Evolutionary conservation across 1,284 basidiomycete species (phyloP).

Genomic region (Xerocomus alliaceus): DNA sequence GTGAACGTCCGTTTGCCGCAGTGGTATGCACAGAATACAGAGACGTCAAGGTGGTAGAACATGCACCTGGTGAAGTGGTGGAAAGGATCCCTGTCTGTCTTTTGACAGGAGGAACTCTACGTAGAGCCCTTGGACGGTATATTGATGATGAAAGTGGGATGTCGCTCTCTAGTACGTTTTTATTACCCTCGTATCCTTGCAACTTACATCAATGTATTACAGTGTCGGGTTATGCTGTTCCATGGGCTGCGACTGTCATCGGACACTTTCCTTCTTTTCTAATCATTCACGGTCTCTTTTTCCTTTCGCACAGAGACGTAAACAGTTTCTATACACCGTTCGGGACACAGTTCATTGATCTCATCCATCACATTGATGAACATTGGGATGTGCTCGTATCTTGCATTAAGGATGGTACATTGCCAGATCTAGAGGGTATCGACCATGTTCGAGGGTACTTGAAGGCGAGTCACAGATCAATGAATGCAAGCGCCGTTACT

Average conservation of each 20-base stretch:
- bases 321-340: slow-evolving; percentile 5
- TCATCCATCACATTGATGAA: slow-evolving; percentile 25
- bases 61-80: slow-evolving; percentile 15
- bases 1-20: background rate
- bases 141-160: slow-evolving; percentile 19
- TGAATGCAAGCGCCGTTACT: background rate
- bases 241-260: slow-evolving; percentile 25
- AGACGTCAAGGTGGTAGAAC: slow-evolving; percentile 17
- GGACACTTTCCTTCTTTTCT: slow-evolving; percentile 24
- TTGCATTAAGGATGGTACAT: slow-evolving; percentile 21
- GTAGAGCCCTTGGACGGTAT: slow-evolving; percentile 11
- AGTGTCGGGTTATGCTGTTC: slow-evolving; percentile 25
- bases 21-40: slow-evolving; percentile 7
- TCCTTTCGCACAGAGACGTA: slow-evolving; percentile 15
- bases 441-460: slow-evolving; percentile 21
- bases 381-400: slow-evolving; percentile 29
- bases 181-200: background rate
- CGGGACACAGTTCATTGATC: slow-evolving; percentile 15
- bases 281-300: slow-evolving; percentile 31
- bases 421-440: slow-evolving; percentile 27
- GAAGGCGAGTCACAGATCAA: slow-evolving; percentile 6
- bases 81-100: slow-evolving; percentile 18
- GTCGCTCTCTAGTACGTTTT: slow-evolving; percentile 5
- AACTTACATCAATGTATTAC: background rate
- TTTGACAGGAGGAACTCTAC: slow-evolving; percentile 2